Percentiles rank a stretch among this genome's conserved stretches.
Conservation (phyloP, 495 filamentous ascomycete species). For the Podospora pseudopauciseta region DNA sequence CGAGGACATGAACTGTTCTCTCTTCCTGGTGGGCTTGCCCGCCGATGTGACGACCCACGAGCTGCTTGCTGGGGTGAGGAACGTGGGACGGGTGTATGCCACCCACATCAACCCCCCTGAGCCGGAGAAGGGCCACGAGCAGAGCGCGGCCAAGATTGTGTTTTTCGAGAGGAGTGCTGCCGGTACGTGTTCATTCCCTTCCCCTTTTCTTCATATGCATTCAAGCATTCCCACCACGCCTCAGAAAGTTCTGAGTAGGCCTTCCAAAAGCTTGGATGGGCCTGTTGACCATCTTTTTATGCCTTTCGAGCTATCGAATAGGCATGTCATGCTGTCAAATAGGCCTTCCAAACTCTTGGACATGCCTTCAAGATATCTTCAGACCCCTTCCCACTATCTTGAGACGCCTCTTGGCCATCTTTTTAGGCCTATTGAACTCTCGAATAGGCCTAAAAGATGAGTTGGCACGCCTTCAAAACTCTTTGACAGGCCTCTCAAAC, state of each 20-base stretch:
- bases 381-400: not conserved
- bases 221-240: not conserved
- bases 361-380: not conserved
- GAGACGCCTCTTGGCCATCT: not conserved
- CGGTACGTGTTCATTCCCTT: slow-evolving; percentile 15
- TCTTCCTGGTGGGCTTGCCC: slow-evolving; percentile 38
- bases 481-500: not conserved
- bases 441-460: not conserved
- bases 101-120: slow-evolving; percentile 38
- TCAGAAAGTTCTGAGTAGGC: not conserved
- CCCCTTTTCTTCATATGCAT: not conserved
- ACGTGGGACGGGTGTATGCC: slow-evolving; percentile 38
- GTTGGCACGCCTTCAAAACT: not conserved
- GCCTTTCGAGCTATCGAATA: not conserved
- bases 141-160: slow-evolving; percentile 38
- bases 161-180: slow-evolving; percentile 38
- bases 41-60: slow-evolving; percentile 28
- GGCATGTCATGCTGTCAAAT: not conserved
- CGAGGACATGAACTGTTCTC: slow-evolving; percentile 30
- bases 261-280: not conserved
- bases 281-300: not conserved
- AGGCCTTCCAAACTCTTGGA: not conserved
- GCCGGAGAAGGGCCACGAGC: slow-evolving; percentile 15
- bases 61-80: slow-evolving; percentile 32
- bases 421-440: not conserved